Evolutionary conservation across 768 basidiomycete genomes (phyloP), one percentile per base, ranked within the genome.

Genomic region (Mrakia gelida): DNA sequence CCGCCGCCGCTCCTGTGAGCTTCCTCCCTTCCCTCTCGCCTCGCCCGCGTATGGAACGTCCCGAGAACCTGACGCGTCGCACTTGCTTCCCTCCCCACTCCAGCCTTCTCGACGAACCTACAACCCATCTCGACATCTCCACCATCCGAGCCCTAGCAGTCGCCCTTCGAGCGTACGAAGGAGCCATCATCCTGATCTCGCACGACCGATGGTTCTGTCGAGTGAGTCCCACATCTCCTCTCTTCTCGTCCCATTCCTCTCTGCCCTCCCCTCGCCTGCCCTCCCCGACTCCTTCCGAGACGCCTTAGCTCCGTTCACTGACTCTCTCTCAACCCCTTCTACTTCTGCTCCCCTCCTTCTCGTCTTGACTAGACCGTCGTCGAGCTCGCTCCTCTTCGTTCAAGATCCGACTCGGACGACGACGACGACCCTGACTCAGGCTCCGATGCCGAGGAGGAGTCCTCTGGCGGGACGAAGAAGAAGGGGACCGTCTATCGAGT

Each of bases 91-190:
- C 1, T 32, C 59, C 52, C 15, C 61, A 3, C 52, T 5, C 52
- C 62, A 82, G 82, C 28, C 83, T 86, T 0, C 81, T 86, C 32
- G 86, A 86, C 78, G 91, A 92, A 82, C 88, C 90, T 7, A 90
- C 91, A 18, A 87, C 90, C n/a, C 91, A 92, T 84, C 83, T 92
- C 62, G 91, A 92, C 82, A 85, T 87, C 61, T 86, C 87, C 34
- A 91, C 89, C 3, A 88, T 91, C 45, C 83, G 86, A 77, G 88
- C 88, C 0, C 84, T 92, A 2, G 87, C 88, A 0, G 84, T 85
- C 30, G 87, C 88, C 11, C 84, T 91, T 61, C 85, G 85, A 70
- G 83, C 82, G 21, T 91, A 87, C 80, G 84, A 83, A 38, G 90
- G 91, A 0, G 89, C 87, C 0, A 81, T 91, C 43, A 84, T 91